Evolutionary conservation across 106 monocot genomes (phyloP), one percentile per base, ranked within the genome.

Genomic region (Iris macrosiphon): DNA sequence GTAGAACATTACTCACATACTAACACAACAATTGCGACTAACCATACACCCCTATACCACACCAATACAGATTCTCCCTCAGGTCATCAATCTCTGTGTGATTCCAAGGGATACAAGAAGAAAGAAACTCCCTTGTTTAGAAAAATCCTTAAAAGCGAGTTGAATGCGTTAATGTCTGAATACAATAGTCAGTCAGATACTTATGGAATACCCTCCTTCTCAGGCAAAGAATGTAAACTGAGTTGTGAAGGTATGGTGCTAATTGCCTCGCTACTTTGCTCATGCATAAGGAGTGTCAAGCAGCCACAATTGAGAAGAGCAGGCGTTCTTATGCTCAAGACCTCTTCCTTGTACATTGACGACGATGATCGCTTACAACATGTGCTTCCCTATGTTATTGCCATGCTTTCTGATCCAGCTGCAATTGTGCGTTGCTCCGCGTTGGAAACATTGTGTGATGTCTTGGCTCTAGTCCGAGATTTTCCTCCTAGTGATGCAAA

Each of bases 381-480:
- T 56, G 89, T 96, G 15, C 76, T 96, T 77, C 96, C 96, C 6
- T 90, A 83, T 71, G 74, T 96, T 43, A 80, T 96, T 60, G 79
- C 74, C 25, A 86, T 96, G 89, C 86, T 96, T 41, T 74, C 90
- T 55, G 96, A 96, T 75, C 62, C 82, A 48, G 79, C 96, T 27
- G 86, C 90, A 59, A 90, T 90, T 60, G 96, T 96, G 38, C 96
- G 96, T 50, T 86, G 86, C 64, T 89, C 96, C 69, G 96, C 86
- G 49, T 57, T 96, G 70, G 96, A 96, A 46, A 86, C 96, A 44
- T 54, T 96, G 31, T 86, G 89, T 67, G 82, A 86, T 50, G 74
- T 96, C 57, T 65, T 96, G 55, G 67, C 80, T 59, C 65, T 86
- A 20, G 74, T 96, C 66, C 68, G 55, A 64, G 86, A 86, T 61